A percentile compares a stretch with the other conserved stretches of the same genome.
Evolutionary conservation across 1,139 yeast species (phyloP).

Genomic region (Geotrichum carabidarum): DNA sequence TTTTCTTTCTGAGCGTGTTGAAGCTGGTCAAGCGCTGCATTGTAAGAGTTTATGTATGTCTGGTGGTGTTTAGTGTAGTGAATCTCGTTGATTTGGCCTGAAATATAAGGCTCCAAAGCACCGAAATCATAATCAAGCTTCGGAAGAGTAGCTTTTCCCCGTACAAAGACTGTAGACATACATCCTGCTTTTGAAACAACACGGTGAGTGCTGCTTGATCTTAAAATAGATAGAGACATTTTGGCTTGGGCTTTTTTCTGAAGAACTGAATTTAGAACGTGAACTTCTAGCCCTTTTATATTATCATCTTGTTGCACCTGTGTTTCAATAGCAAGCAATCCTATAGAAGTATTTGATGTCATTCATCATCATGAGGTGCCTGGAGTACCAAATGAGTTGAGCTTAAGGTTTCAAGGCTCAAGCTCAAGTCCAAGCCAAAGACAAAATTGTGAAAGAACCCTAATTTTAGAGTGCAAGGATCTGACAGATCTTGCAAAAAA

Average conservation of each 20-base stretch:
- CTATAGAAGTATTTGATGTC: no score
- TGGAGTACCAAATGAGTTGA: no score
- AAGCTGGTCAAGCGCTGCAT: constrained; percentile 73
- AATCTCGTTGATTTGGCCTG: constrained; percentile 82
- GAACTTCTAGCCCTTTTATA: no score
- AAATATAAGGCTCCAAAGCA: constrained; percentile 85
- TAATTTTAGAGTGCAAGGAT: no score
- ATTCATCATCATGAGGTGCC: no score
- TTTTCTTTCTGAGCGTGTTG: constrained; percentile 64
- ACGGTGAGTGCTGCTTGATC: constrained; percentile 15
- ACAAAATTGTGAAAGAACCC: no score
- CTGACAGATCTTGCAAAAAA: no score
- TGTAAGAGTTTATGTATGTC: constrained; percentile 86
- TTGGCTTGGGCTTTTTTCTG: background rate
- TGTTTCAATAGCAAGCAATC: no score
- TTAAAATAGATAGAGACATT: constrained; percentile 18
- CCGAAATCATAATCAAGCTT: constrained; percentile 82
- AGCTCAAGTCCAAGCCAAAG: no score
- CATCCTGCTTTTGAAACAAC: constrained; percentile 10
- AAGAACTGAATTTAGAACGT: no score
- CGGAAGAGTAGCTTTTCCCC: constrained; percentile 57
- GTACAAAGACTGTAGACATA: constrained; percentile 15
- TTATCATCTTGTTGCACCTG: no score
- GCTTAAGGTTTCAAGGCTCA: no score
- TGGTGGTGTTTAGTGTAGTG: constrained; percentile 95